Conservation (phyloP, 169 alveolate species). For the Eimeria sp. region DNA sequence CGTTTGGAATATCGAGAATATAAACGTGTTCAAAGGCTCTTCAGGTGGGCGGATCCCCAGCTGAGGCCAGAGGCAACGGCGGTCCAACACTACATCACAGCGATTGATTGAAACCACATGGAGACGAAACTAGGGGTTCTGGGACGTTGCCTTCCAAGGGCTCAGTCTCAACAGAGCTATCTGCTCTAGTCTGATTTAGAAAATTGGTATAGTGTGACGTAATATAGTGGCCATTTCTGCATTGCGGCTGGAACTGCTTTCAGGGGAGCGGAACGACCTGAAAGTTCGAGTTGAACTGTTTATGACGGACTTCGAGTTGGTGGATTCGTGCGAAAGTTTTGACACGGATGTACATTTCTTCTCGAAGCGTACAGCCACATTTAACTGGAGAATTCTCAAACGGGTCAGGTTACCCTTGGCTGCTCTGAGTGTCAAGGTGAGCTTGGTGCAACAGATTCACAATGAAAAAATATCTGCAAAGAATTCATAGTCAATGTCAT, state of each 20-base stretch:
- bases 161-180: neutral
- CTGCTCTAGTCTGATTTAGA: neutral
- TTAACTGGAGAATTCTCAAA: slow-evolving; percentile 73
- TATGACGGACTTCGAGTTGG: slow-evolving; percentile 22
- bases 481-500: neutral
- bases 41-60: slow-evolving; percentile 16
- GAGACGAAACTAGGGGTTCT: neutral
- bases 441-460: neutral
- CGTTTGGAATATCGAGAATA: slow-evolving; percentile 75
- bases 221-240: neutral
- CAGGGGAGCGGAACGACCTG: slow-evolving; percentile 77
- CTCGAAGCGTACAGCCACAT: slow-evolving; percentile 51
- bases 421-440: slow-evolving; percentile 65
- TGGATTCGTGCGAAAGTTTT: slow-evolving; percentile 8
- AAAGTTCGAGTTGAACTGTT: slow-evolving; percentile 40
- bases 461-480: neutral
- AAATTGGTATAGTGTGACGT: neutral
- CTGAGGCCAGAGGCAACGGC: neutral
- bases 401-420: slow-evolving; percentile 52
- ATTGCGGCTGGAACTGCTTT: neutral
- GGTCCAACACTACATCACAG: neutral
- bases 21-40: slow-evolving; percentile 65
- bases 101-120: neutral
- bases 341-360: slow-evolving; percentile 78
- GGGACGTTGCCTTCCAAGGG: neutral